Evolutionary conservation across 768 basidiomycete species (phyloP).

Genomic region (Clavulina sp.): DNA sequence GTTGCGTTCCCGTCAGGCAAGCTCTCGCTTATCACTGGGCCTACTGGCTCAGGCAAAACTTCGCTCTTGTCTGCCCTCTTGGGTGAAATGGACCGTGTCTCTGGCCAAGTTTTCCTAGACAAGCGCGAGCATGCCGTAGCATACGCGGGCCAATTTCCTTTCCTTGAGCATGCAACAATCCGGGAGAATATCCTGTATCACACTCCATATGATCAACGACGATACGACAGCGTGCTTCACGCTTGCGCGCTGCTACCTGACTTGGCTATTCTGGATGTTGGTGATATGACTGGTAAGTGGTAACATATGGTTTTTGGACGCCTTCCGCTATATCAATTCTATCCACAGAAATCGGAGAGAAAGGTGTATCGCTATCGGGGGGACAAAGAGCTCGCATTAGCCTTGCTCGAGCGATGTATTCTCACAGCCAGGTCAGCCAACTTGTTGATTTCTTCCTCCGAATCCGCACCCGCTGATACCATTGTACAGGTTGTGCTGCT

Average conservation of each 20-base stretch:
- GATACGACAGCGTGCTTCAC: slow-evolving; percentile 50
- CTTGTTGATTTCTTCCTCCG: not conserved
- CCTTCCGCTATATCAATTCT: not conserved
- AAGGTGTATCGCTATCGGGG: slow-evolving; percentile 32
- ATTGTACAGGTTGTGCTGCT: slow-evolving; percentile 36
- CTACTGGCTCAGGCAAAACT: slow-evolving; percentile 54
- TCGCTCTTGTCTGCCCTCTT: slow-evolving; percentile 43
- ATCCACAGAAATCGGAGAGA: slow-evolving; percentile 53
- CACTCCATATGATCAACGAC: slow-evolving; percentile 33
- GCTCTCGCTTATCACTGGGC: slow-evolving; percentile 42
- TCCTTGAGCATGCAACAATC: slow-evolving; percentile 70
- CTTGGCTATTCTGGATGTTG: slow-evolving; percentile 51
- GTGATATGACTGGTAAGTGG: slow-evolving; percentile 50
- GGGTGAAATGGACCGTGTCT: slow-evolving; percentile 47
- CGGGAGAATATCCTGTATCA: slow-evolving; percentile 69
- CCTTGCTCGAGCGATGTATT: slow-evolving; percentile 67
- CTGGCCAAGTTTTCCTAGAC: slow-evolving; percentile 36
- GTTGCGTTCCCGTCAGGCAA: slow-evolving; percentile 39
- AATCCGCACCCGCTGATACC: slow-evolving; percentile 16
- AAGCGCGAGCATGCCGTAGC: slow-evolving; percentile 45
- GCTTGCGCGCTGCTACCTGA: slow-evolving; percentile 63
- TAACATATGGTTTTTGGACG: not conserved
- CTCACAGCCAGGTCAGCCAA: slow-evolving; percentile 15
- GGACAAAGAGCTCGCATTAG: slow-evolving; percentile 60
- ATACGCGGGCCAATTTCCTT: slow-evolving; percentile 28